These are phyloP conservation scores for Pyricularia sp. DNA, from an alignment of 2,329 filamentous ascomycete species.

Conservation along the genomic window DNA sequence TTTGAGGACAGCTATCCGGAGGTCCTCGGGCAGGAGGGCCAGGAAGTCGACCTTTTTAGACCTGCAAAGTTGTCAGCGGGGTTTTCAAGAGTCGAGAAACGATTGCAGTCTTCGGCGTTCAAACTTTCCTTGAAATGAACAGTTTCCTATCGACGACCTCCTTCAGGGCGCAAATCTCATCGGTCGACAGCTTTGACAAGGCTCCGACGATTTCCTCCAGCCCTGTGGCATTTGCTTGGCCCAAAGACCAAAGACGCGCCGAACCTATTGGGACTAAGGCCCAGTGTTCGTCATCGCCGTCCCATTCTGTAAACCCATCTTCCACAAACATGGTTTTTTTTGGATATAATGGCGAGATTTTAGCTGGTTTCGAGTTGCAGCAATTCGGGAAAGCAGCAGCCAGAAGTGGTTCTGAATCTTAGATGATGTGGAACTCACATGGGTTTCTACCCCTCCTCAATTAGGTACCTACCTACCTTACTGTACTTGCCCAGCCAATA, in stretches of 20 bases:
- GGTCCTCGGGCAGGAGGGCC: slow-evolving; percentile 9
- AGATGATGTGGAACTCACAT: too few relatives aligned
- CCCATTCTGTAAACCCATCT: too few relatives aligned
- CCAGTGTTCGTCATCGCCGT: too few relatives aligned
- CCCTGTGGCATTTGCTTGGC: neutral
- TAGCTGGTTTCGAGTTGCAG: too few relatives aligned
- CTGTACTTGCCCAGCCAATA: too few relatives aligned
- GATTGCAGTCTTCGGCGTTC: neutral
- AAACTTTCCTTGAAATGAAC: neutral
- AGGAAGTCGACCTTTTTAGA: slow-evolving; percentile 8
- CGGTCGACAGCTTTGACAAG: neutral
- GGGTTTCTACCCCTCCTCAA: too few relatives aligned
- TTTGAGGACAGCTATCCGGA: slow-evolving; percentile 8
- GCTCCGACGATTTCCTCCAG: neutral
- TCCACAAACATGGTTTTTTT: too few relatives aligned
- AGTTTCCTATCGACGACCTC: neutral
- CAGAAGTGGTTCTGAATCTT: too few relatives aligned
- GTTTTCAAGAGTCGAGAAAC: neutral
- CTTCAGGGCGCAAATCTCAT: neutral
- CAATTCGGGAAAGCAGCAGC: too few relatives aligned
- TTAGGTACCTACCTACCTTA: too few relatives aligned
- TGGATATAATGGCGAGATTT: too few relatives aligned
- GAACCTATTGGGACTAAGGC: neutral
- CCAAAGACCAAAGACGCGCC: neutral
- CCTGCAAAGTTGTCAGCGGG: neutral